Evolutionary conservation across 2,329 filamentous ascomycete genomes (phyloP).

Genomic region (Pyrenochaeta sp.): DNA sequence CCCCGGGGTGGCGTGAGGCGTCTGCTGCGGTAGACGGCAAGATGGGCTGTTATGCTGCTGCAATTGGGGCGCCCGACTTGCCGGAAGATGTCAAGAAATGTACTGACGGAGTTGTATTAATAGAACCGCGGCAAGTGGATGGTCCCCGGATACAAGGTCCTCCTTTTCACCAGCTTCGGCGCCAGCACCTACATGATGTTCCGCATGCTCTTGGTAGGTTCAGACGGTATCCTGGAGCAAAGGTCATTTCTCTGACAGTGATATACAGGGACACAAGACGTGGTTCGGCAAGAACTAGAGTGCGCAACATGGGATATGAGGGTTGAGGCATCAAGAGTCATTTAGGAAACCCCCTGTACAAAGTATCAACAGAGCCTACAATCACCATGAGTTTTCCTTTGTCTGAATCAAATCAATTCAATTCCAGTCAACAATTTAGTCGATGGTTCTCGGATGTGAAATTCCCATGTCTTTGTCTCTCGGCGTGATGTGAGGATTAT

Average conservation of each 20-base stretch:
- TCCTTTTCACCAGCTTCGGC: slow-evolving; percentile 68
- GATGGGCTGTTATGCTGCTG: too few relatives aligned
- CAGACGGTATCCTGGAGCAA: too few relatives aligned
- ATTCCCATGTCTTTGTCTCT: too few relatives aligned
- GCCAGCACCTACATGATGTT: slow-evolving; percentile 76
- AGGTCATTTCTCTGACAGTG: slow-evolving; percentile 11
- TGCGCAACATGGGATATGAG: slow-evolving; percentile 7
- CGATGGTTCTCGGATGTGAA: not conserved
- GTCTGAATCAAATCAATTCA: not conserved
- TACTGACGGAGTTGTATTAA: slow-evolving; percentile 52
- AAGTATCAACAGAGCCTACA: slow-evolving; percentile 38
- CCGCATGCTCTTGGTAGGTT: slow-evolving; percentile 68
- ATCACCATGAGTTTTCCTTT: slow-evolving; percentile 4
- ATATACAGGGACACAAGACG: slow-evolving; percentile 72
- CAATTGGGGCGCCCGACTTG: too few relatives aligned
- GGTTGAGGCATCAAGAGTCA: slow-evolving; percentile 18
- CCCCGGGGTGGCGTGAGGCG: slow-evolving; percentile 7
- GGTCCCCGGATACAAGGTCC: slow-evolving; percentile 72
- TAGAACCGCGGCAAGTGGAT: slow-evolving; percentile 69
- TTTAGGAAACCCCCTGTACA: slow-evolving; percentile 39
- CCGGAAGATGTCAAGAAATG: too few relatives aligned
- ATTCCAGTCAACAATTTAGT: not conserved
- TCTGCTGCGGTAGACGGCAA: not conserved
- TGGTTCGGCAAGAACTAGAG: slow-evolving; percentile 62
- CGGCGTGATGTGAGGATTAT: too few relatives aligned